Conservation (phyloP, 345 rosid species). For the Citrus reticulata region DNA sequence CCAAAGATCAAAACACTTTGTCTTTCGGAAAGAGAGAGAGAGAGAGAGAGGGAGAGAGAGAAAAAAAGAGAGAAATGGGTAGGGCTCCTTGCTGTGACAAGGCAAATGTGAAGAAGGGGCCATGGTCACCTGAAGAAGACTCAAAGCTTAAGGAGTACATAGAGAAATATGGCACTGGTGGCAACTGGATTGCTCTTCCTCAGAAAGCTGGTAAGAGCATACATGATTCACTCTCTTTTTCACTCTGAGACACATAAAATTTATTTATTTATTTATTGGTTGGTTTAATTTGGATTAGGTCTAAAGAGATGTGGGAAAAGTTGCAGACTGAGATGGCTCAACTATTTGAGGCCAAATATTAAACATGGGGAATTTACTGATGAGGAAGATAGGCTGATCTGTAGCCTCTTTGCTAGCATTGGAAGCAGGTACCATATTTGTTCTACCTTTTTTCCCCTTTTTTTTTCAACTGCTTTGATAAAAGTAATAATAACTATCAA, state of each 20-base stretch:
- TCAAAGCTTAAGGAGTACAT: conserved; percentile 80
- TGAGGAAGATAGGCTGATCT: conserved; percentile 77
- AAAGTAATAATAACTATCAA: neutral
- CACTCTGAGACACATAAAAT: no score
- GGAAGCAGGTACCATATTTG: conserved; percentile 73
- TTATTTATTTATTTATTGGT: neutral
- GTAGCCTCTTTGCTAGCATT: conserved; percentile 70
- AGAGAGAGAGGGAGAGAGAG: conserved; percentile 9
- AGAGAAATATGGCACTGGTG: conserved; percentile 79
- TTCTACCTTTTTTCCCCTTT: neutral
- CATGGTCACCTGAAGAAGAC: conserved; percentile 98
- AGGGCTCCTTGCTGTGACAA: conserved; percentile 98
- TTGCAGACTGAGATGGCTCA: conserved; percentile 94
- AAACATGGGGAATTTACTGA: conserved; percentile 93
- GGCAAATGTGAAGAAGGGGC: conserved; percentile 92
- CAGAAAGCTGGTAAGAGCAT: conserved; percentile 73
- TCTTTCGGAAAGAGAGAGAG: conserved; percentile 13
- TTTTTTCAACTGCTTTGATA: neutral
- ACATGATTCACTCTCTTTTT: no score
- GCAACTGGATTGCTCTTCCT: conserved; percentile 94
- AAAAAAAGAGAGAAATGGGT: conserved; percentile 55
- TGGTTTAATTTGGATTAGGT: conserved; percentile 33
- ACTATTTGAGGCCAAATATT: conserved; percentile 90
- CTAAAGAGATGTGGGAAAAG: conserved; percentile 96
- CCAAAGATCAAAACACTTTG: conserved; percentile 17